Evolutionary conservation across 257 asterid genomes (phyloP).

Genomic region (Salvia miltiorrhiza): DNA sequence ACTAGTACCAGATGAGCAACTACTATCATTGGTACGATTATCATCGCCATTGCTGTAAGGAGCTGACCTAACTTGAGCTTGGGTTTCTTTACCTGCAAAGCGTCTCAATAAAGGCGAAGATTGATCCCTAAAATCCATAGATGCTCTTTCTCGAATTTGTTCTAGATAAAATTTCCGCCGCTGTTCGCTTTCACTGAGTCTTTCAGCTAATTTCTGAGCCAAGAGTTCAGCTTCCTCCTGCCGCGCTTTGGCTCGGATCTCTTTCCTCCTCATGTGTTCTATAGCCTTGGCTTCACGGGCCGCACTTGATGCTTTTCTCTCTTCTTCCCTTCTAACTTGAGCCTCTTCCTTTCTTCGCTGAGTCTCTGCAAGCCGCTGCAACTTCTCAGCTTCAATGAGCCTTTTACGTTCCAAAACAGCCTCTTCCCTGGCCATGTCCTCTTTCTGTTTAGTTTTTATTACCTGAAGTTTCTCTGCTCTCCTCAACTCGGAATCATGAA

Average conservation of each 20-base stretch:
- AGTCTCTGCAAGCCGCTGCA: conserved; percentile 93
- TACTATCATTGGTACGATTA: conserved; percentile 43
- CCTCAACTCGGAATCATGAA: conserved; percentile 88
- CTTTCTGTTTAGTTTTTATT: conserved; percentile 82
- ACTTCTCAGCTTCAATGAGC: conserved; percentile 93
- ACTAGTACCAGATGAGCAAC: conserved; percentile 40
- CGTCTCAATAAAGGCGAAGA: conserved; percentile 95
- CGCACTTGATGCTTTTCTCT: conserved; percentile 93
- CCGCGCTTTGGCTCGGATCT: conserved; percentile 88
- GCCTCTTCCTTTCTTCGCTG: conserved; percentile 98
- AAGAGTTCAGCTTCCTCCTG: conserved; percentile 98
- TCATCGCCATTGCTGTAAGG: conserved; percentile 55
- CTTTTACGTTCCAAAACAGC: conserved; percentile 95
- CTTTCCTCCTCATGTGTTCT: conserved; percentile 91
- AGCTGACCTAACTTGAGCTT: conserved; percentile 55
- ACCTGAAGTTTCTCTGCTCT: conserved; percentile 94
- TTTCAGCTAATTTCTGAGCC: conserved; percentile 95
- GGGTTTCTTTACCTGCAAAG: conserved; percentile 64
- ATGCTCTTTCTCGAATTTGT: conserved; percentile 95
- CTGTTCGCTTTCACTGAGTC: conserved; percentile 93
- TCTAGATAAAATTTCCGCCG: conserved; percentile 90
- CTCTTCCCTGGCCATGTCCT: conserved; percentile 96
- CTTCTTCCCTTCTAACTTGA: conserved; percentile 96
- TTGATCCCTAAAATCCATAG: conserved; percentile 99
- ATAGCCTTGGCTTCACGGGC: conserved; percentile 97